Evolutionary conservation across 768 basidiomycete genomes (phyloP).

Genomic region (Solioccasus polychromus): DNA sequence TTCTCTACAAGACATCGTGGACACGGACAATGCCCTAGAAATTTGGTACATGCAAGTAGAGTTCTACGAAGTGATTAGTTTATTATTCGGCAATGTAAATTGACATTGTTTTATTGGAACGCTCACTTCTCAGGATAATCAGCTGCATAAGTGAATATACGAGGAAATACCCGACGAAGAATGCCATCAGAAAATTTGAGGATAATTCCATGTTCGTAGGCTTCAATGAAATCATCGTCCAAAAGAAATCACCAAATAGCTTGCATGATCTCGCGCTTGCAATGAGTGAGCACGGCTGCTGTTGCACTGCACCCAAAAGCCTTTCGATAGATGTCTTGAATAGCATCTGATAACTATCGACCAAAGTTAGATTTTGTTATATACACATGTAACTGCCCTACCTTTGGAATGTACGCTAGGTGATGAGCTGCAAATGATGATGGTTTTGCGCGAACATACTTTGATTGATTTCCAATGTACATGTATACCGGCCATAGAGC

Average conservation of each 20-base stretch:
- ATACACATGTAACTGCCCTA: no score
- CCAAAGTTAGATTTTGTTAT: no score
- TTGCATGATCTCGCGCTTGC: slow-evolving; percentile 25
- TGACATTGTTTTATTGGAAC: no score
- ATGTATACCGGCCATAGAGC: no score
- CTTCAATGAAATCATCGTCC: slow-evolving; percentile 21
- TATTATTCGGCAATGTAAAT: not conserved
- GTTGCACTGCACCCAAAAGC: not conserved
- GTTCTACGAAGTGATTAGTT: slow-evolving; percentile 5
- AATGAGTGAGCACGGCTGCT: slow-evolving; percentile 10
- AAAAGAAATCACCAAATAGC: slow-evolving; percentile 22
- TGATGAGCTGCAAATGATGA: no score
- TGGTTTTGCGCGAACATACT: no score
- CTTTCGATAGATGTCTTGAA: no score
- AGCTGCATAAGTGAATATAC: slow-evolving; percentile 25
- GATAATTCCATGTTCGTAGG: slow-evolving; percentile 20
- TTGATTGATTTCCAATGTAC: no score
- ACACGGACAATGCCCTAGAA: slow-evolving; percentile 19
- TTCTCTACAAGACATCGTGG: slow-evolving; percentile 10
- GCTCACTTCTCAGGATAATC: slow-evolving; percentile 36
- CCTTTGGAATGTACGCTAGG: no score
- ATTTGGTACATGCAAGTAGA: slow-evolving; percentile 18
- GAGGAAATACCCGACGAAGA: slow-evolving; percentile 8
- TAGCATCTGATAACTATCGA: no score
- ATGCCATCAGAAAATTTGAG: slow-evolving; percentile 22